These are phyloP conservation scores for Scytalidium lignicola DNA, from an alignment of 2,329 filamentous ascomycete genomes.

Conservation along the genomic window DNA sequence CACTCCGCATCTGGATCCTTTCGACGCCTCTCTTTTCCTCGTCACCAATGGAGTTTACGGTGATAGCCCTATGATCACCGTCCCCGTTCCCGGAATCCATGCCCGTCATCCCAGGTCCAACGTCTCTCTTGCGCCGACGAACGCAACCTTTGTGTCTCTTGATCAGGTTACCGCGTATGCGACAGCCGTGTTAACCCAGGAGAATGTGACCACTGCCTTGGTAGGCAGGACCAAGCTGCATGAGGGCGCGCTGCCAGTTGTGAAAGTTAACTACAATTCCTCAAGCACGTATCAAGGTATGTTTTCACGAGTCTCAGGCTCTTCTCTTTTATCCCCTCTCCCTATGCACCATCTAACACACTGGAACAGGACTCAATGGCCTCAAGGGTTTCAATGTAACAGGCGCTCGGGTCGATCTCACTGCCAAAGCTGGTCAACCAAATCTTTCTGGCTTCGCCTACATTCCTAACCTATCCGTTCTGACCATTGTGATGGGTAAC, in stretches of 20 bases:
- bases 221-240: slow-evolving; percentile 47
- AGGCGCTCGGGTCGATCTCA: slow-evolving; percentile 39
- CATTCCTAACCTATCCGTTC: slow-evolving; percentile 55
- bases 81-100: slow-evolving; percentile 26
- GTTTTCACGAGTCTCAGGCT: slow-evolving; percentile 1
- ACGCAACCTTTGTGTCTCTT: slow-evolving; percentile 35
- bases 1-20: slow-evolving; percentile 49
- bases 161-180: slow-evolving; percentile 45
- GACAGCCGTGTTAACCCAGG: slow-evolving; percentile 34
- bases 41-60: slow-evolving; percentile 28
- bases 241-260: slow-evolving; percentile 42
- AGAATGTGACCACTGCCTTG: slow-evolving; percentile 44
- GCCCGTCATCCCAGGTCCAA: slow-evolving; percentile 26
- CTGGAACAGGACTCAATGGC: slow-evolving; percentile 48
- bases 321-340: neutral
- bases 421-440: slow-evolving; percentile 34
- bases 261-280: slow-evolving; percentile 49
- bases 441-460: slow-evolving; percentile 49
- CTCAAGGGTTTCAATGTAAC: slow-evolving; percentile 46
- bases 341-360: neutral
- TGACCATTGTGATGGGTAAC: slow-evolving; percentile 53
- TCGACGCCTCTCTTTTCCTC: slow-evolving; percentile 46
- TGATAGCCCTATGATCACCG: slow-evolving; percentile 18
- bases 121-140: slow-evolving; percentile 40
- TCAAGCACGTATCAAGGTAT: slow-evolving; percentile 51